A percentile compares a stretch with the other conserved stretches of the same genome.
Evolutionary conservation across 192 early-diverging fungal species (phyloP).

Genomic region (Gonapodya sp.): DNA sequence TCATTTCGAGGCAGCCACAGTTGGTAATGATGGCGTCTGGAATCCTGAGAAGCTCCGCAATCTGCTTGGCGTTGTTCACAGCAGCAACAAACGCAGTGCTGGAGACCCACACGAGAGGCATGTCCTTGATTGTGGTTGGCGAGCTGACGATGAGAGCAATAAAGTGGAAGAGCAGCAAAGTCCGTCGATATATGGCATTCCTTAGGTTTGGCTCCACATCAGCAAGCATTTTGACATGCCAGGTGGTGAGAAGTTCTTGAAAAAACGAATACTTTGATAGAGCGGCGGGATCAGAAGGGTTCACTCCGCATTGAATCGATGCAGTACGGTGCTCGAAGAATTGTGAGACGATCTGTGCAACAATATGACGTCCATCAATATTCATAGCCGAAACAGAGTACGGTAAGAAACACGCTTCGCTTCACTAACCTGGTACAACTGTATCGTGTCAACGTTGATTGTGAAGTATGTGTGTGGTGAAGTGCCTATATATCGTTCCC

Average conservation of each 20-base stretch:
- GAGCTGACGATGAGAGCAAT: background rate
- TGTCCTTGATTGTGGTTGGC: background rate
- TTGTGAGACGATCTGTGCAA: background rate
- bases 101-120: background rate
- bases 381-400: background rate
- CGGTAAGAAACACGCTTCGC: background rate
- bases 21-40: background rate
- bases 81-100: background rate
- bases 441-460: background rate
- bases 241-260: background rate
- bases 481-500: background rate
- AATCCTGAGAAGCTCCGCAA: background rate
- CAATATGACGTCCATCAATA: background rate
- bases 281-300: background rate
- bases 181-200: background rate
- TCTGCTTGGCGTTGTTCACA: background rate
- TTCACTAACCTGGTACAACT: slow-evolving; percentile 1
- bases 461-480: background rate
- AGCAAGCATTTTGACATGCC: background rate
- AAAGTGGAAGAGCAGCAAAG: background rate
- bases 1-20: background rate
- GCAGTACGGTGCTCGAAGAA: background rate
- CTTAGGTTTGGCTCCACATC: background rate
- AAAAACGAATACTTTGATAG: background rate
- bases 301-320: background rate